Evolutionary conservation across 2,329 filamentous ascomycete genomes (phyloP).

Genomic region (Cladobotryum protrusum): DNA sequence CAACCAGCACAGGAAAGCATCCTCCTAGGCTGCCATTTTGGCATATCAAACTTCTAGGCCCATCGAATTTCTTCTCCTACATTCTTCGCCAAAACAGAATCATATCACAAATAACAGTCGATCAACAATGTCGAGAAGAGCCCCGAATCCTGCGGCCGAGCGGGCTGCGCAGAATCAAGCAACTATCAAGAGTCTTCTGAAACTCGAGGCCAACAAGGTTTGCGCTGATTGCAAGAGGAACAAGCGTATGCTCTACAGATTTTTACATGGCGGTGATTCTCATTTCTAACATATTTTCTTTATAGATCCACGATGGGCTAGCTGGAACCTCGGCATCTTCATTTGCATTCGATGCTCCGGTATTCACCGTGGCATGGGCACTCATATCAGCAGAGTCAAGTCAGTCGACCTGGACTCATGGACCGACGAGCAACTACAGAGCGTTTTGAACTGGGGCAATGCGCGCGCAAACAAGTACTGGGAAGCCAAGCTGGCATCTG

Average conservation of each 20-base stretch:
- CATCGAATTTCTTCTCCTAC: neutral
- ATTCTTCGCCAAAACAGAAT: neutral
- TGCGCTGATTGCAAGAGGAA: slow-evolving; percentile 99
- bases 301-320: slow-evolving; percentile 93
- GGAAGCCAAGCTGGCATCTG: slow-evolving; percentile 87
- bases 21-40: slow-evolving; percentile 8
- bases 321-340: slow-evolving; percentile 97
- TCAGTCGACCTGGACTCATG: slow-evolving; percentile 96
- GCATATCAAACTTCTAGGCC: neutral
- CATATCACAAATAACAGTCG: neutral
- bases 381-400: slow-evolving; percentile 96
- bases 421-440: slow-evolving; percentile 97
- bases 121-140: slow-evolving; percentile 67
- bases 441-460: slow-evolving; percentile 93
- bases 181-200: slow-evolving; percentile 90
- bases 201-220: slow-evolving; percentile 90
- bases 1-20: no score
- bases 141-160: slow-evolving; percentile 72
- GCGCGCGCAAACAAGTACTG: slow-evolving; percentile 96
- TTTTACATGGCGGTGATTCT: neutral
- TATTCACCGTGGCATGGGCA: slow-evolving; percentile 97
- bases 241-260: slow-evolving; percentile 65
- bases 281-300: slow-evolving; percentile 6
- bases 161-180: slow-evolving; percentile 88
- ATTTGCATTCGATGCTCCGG: slow-evolving; percentile 97